Conservation (phyloP, 371 early-diverging fungal species). For the Mortierella sp. region DNA sequence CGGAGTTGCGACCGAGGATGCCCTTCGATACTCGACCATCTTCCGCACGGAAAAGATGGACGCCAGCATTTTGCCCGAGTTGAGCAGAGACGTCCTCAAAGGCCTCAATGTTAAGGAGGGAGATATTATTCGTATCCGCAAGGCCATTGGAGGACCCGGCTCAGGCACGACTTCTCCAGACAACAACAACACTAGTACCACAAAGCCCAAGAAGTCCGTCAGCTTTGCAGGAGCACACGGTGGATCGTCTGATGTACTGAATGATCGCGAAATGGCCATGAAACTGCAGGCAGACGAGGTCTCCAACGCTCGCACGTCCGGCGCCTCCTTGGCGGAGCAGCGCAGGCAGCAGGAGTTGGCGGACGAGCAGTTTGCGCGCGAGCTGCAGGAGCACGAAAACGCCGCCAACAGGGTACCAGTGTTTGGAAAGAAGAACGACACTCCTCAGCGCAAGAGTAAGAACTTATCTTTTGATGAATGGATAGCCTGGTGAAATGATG, state of each 20-base stretch:
- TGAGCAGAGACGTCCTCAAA: conserved; percentile 81
- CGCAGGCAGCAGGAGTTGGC: conserved; percentile 53
- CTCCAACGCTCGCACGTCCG: conserved; percentile 19
- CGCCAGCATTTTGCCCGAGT: conserved; percentile 73
- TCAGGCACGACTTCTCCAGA: conserved; percentile 51
- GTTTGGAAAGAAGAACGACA: conserved; percentile 48
- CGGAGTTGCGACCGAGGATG: conserved; percentile 78
- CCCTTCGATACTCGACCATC: conserved; percentile 79
- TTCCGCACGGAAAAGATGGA: conserved; percentile 90
- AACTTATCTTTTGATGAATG: too few relatives aligned
- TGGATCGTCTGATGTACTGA: conserved; percentile 23
- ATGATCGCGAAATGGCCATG: conserved; percentile 58
- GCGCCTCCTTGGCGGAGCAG: conserved; percentile 40
- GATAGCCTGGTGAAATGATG: background rate
- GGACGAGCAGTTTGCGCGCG: conserved; percentile 82
- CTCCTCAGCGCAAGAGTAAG: conserved; percentile 53
- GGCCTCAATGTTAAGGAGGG: conserved; percentile 85
- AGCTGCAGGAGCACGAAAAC: conserved; percentile 75
- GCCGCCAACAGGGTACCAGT: conserved; percentile 48
- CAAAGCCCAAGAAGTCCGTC: conserved; percentile 55
- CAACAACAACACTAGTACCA: conserved; percentile 56
- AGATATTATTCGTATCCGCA: conserved; percentile 82
- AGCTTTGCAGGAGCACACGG: conserved; percentile 56
- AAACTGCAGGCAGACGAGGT: conserved; percentile 55
- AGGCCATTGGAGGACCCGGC: conserved; percentile 60